A percentile compares a stretch with the other conserved stretches of the same genome.
Evolutionary conservation across 768 basidiomycete genomes (phyloP).

Genomic region (Pulveroboletus sp.): DNA sequence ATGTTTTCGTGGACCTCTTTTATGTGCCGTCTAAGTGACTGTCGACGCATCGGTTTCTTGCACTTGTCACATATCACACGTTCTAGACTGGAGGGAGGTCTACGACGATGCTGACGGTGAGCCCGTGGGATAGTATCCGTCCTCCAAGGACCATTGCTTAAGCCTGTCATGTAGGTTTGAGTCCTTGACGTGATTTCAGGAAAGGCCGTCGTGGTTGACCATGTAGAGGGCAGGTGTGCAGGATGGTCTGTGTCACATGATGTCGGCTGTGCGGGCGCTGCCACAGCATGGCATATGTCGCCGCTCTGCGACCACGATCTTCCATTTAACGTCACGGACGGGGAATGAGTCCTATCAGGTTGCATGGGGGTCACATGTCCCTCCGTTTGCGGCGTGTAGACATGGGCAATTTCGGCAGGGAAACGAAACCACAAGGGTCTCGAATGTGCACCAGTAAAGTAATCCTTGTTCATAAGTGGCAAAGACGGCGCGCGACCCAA

Average conservation of each 20-base stretch:
- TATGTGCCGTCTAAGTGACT: conserved; percentile 17
- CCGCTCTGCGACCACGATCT: background rate
- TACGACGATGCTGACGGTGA: conserved; percentile 1
- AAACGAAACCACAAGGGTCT: background rate
- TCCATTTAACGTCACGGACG: conserved; percentile 3
- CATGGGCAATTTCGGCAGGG: background rate
- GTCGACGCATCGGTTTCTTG: conserved; percentile 10
- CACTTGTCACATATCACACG: conserved; percentile 6
- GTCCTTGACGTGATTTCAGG: background rate
- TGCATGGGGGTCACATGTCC: background rate
- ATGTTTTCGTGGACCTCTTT: conserved; percentile 17
- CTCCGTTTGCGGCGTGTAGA: background rate
- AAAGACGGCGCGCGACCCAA: background rate
- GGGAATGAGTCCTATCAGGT: conserved; percentile 5
- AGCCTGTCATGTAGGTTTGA: background rate
- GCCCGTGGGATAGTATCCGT: conserved; percentile 5
- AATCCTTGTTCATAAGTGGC: background rate
- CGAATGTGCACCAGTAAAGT: background rate
- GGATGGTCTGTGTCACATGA: background rate
- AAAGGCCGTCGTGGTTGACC: background rate
- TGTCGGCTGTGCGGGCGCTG: conserved; percentile 7
- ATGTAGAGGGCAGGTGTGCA: background rate
- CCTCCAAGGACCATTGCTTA: background rate
- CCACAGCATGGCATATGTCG: conserved; percentile 19
- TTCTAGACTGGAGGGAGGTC: background rate